Conservation (phyloP, 305 asterid genomes). For the Petunia hybrid region DNA sequence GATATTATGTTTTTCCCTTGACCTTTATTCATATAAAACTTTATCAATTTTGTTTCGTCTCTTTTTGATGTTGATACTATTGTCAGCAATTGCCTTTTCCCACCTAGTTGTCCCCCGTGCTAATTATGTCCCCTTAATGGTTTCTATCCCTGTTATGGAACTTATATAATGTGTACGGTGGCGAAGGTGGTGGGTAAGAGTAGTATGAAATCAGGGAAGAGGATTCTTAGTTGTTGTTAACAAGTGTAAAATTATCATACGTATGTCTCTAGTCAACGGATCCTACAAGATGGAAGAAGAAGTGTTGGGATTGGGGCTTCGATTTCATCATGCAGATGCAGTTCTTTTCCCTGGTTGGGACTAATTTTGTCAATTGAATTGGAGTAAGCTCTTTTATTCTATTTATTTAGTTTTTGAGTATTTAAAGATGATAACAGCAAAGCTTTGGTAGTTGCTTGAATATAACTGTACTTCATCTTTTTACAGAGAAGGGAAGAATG, state of each 20-base stretch:
- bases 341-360: not conserved
- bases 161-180: not conserved
- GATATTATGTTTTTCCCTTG: not conserved
- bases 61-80: constrained; percentile 30
- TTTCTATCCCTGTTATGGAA: not conserved
- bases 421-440: not conserved
- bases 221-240: not conserved
- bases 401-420: not conserved
- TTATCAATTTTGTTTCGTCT: constrained; percentile 26
- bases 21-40: not conserved
- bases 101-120: not conserved
- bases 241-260: not conserved
- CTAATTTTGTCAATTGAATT: not conserved
- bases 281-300: not conserved
- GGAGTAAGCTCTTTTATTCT: not conserved
- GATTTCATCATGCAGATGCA: not conserved
- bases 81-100: constrained; percentile 5
- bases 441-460: not conserved
- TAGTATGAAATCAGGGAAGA: not conserved
- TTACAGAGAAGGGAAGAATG: not conserved
- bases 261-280: not conserved
- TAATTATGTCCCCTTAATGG: constrained; percentile 13
- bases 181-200: not conserved
- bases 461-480: not conserved
- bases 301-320: not conserved